Percentiles rank a stretch among this genome's conserved stretches.
These are phyloP conservation scores for Melampsora americana DNA, from an alignment of 1,284 basidiomycete species.

Conservation along the genomic window DNA sequence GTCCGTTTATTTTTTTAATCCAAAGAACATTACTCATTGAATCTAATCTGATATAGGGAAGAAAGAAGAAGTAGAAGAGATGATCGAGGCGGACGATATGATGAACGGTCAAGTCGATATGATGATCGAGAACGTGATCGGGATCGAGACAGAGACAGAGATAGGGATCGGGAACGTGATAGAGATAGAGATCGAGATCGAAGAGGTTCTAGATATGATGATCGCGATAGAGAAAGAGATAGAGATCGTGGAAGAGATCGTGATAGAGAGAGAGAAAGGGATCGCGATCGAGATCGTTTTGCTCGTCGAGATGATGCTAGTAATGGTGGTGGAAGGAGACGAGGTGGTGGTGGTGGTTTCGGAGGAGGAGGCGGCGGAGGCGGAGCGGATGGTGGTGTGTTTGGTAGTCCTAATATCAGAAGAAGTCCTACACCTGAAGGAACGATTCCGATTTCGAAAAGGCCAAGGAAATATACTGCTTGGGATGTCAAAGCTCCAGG, in stretches of 20 bases:
- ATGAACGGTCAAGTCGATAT: slow-evolving; percentile 55
- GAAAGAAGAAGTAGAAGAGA: slow-evolving; percentile 29
- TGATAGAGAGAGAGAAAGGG: slow-evolving; percentile 48
- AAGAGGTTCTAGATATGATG: slow-evolving; percentile 36
- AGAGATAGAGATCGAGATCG: slow-evolving; percentile 46
- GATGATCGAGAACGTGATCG: slow-evolving; percentile 53
- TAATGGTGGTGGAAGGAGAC: slow-evolving; percentile 56
- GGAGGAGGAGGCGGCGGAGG: slow-evolving; percentile 48
- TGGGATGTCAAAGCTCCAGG: slow-evolving; percentile 96
- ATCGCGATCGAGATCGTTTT: slow-evolving; percentile 45
- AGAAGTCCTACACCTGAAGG: slow-evolving; percentile 88
- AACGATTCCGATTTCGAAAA: slow-evolving; percentile 74
- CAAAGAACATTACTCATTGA: no score
- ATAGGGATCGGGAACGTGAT: slow-evolving; percentile 51
- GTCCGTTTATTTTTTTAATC: slow-evolving; percentile 11
- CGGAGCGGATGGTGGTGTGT: slow-evolving; percentile 49
- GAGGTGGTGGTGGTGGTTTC: slow-evolving; percentile 49
- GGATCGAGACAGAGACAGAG: slow-evolving; percentile 50
- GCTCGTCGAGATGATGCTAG: slow-evolving; percentile 53
- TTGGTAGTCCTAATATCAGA: slow-evolving; percentile 67
- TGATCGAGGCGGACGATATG: slow-evolving; percentile 10
- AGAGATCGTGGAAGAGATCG: slow-evolving; percentile 55
- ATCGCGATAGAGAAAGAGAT: slow-evolving; percentile 52
- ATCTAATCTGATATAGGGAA: slow-evolving; percentile 1
- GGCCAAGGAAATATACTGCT: slow-evolving; percentile 78